Base-by-base conservation (phyloP, 73 alveolate genomes). In the Paramecium caudatum region DNA sequence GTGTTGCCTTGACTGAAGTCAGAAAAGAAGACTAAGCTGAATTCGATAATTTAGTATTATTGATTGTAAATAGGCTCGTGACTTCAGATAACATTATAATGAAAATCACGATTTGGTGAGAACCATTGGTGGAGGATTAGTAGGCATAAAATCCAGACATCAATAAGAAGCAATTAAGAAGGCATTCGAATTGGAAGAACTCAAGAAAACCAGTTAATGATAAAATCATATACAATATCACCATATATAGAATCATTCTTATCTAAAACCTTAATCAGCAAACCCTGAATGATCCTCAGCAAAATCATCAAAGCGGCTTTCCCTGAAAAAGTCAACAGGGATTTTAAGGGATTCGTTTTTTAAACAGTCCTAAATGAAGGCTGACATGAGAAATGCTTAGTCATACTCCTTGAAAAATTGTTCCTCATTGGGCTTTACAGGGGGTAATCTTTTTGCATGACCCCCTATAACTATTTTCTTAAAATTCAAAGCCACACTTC, bases 1-100 rank as follows among this genome's bases (percentile, higher is more conserved):
- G 96, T 91, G 95, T 97, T 23, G 99, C 99, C 85, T 91, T 97
- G 82, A 97, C 99, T 78, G 97, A 95, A 47, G 97, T 95, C 49
- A 94, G 96, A 82, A 95, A 96, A 94, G 99, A 98, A 93, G 98
- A 93, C 90, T 91, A 93, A 91, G 93, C 90, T 70, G 98, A 95
- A 84, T 93, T 95, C 19, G 97, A 95, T 25, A 34, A 50, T 30
- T 50, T 47, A 33, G 27, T 55, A 34, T 30, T 15, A 32, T 65
- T 65, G 34, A 10, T 84, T 46, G 5, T 46, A 3, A 36, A 37
- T 16, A 86, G 34, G 47, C 25, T 41, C 9, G 34, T 13, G 68
- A 78, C 30, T 61, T 63, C 62, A 62, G 48, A 48, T 82, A 82
- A 41, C 85, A 70, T 82, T 91, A 91, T 87, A 93, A 84, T 82